Conservation (phyloP, 495 filamentous ascomycete species). For the Hypoxylon fuscum region DNA sequence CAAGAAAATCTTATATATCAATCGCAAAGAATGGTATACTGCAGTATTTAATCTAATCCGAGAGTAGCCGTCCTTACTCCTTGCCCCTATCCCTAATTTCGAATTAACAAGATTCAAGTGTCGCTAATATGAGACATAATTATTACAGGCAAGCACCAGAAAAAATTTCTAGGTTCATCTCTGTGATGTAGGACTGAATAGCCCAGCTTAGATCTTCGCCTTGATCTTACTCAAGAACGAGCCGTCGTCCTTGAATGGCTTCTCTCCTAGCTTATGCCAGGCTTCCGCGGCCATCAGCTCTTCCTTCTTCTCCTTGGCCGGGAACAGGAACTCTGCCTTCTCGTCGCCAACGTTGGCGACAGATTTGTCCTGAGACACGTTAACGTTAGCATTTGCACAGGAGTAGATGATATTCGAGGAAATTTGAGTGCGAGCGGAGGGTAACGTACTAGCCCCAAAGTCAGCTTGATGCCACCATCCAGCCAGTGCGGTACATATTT, state of each 20-base stretch:
- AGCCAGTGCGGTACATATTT: slow-evolving; percentile 46
- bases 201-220: slow-evolving; percentile 23
- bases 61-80: not conserved
- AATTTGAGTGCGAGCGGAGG: too few relatives aligned
- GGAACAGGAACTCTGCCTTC: slow-evolving; percentile 32
- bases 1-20: too few relatives aligned
- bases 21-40: too few relatives aligned
- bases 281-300: slow-evolving; percentile 32
- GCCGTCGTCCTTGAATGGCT: slow-evolving; percentile 37
- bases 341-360: slow-evolving; percentile 35
- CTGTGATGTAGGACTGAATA: not conserved
- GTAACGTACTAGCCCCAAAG: slow-evolving; percentile 44
- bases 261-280: slow-evolving; percentile 39
- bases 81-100: not conserved
- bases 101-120: not conserved
- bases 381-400: too few relatives aligned
- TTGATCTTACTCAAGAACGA: slow-evolving; percentile 24
- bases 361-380: slow-evolving; percentile 40
- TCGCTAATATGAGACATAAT: too few relatives aligned
- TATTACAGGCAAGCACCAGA: too few relatives aligned
- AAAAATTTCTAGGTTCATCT: not conserved
- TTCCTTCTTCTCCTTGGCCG: slow-evolving; percentile 29
- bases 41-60: not conserved
- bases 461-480: slow-evolving; percentile 45
- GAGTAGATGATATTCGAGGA: not conserved